Evolutionary conservation across 192 early-diverging fungal genomes (phyloP).

Genomic region (Umbelopsis vinacea): DNA sequence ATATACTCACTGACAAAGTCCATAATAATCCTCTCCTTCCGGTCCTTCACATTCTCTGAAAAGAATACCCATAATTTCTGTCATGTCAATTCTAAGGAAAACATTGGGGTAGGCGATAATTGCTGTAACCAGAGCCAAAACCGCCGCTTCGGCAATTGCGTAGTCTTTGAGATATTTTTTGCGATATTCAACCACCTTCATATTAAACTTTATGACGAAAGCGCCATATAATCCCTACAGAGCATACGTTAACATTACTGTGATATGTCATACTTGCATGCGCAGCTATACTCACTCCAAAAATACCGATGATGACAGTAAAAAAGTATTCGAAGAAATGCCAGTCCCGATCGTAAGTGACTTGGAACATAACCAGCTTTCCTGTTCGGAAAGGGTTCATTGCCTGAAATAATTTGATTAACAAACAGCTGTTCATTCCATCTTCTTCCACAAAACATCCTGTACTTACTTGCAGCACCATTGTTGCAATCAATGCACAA

Average conservation of each 20-base stretch:
- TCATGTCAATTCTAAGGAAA: conserved; percentile 85
- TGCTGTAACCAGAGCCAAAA: conserved; percentile 68
- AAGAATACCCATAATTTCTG: conserved; percentile 76
- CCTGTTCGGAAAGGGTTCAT: conserved; percentile 97
- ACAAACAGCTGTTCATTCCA: background rate
- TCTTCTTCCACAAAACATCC: background rate
- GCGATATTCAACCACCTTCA: conserved; percentile 71
- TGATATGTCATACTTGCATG: background rate
- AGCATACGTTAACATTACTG: background rate
- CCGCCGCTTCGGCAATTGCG: conserved; percentile 69
- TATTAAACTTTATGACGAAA: conserved; percentile 72
- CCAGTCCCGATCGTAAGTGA: conserved; percentile 91
- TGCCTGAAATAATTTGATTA: conserved; percentile 40
- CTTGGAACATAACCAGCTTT: conserved; percentile 97
- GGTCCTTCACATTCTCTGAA: conserved; percentile 69
- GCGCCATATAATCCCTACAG: conserved; percentile 76
- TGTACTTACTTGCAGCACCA: conserved; percentile 72
- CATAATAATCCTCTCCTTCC: conserved; percentile 62
- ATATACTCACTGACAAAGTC: conserved; percentile 61
- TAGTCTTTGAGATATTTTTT: conserved; percentile 67
- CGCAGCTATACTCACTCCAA: conserved; percentile 64
- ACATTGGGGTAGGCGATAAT: conserved; percentile 71
- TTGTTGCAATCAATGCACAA: conserved; percentile 93
- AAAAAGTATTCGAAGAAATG: conserved; percentile 91
- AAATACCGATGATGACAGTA: conserved; percentile 75